A percentile compares a stretch with the other conserved stretches of the same genome.
These are phyloP conservation scores for Neoarthrinium moseri DNA, from an alignment of 2,329 filamentous ascomycete genomes.

Conservation along the genomic window DNA sequence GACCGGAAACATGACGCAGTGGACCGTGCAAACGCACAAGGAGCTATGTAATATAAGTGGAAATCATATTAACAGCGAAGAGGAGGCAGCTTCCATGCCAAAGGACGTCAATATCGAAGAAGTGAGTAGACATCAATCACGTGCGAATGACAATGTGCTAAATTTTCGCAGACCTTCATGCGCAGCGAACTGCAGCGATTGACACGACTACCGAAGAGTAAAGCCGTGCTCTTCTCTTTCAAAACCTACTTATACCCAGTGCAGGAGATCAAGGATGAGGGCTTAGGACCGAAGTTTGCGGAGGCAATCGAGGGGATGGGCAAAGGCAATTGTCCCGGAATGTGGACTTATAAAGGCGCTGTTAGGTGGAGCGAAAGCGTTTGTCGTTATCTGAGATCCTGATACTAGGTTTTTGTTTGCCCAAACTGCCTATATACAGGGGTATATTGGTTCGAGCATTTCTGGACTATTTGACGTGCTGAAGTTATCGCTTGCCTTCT, in stretches of 20 bases:
- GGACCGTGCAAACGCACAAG: conserved; percentile 49
- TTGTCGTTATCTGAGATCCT: conserved; percentile 47
- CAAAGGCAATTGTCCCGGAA: conserved; percentile 49
- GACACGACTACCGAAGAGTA: conserved; percentile 44
- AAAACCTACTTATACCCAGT: conserved; percentile 54
- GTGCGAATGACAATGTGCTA: conserved; percentile 4
- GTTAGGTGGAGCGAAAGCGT: conserved; percentile 40
- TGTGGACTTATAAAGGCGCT: conserved; percentile 36
- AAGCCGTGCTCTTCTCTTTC: conserved; percentile 52
- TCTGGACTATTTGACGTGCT: too few species aligned
- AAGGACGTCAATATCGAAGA: too few species aligned
- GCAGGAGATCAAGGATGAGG: conserved; percentile 46
- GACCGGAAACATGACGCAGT: too few species aligned
- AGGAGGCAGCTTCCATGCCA: neutral
- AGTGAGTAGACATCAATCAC: too few species aligned
- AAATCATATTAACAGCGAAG: conserved; percentile 35
- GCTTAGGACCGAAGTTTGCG: conserved; percentile 42
- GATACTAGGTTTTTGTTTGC: too few species aligned
- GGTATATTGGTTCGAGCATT: too few species aligned
- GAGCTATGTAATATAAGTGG: conserved; percentile 39
- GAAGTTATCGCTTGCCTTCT: too few species aligned
- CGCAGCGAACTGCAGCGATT: conserved; percentile 53
- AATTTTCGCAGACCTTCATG: conserved; percentile 32
- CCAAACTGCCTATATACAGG: too few species aligned
- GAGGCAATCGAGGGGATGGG: conserved; percentile 53